Evolutionary conservation across 257 asterid species (phyloP), one percentile per base, ranked within the genome.

Genomic region (Eustoma russellianum): DNA sequence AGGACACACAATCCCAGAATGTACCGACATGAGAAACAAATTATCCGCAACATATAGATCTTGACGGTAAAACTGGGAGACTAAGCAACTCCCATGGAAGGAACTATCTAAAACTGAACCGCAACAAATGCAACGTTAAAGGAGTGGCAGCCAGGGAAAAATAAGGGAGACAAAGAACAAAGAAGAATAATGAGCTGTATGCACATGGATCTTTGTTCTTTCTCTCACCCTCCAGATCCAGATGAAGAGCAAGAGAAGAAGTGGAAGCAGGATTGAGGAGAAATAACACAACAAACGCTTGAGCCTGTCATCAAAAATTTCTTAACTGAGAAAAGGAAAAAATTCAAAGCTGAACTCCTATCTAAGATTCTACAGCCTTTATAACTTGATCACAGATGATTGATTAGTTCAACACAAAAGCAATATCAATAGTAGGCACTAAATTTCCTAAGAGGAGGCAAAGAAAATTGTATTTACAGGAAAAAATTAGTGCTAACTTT

Each of bases 401-500:
- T 24, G 19, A 18, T 46, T 47, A 46, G 43, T 38, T 38, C 43
- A 38, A 7, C 43, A 7, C 12, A 11, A 38, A 38, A 38, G 12
- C 43, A 5, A 2, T 38, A 6, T 38, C 6, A 38, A 38, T 38
- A 7, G 43, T 38, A 38, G 43, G 43, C 9, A 24, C 2, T 2
- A 24, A 2, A 24, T 24, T 24, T 24, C 30, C 43, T 38, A 38
- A 10, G 43, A 38, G 12, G 10, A 7, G 43, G 12, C 12, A 38
- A 7, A 38, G 43, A n/a, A 3, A 38, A 38, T 7, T 38, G 38
- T n/a, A 55, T 24, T 55, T 35, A 46, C 2, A 10, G 12, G 6
- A 7, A 7, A 38, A 11, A 38, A 38, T 51, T 59, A 51, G 57
- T 34, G 65, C 83, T 68, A 76, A 92, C 98, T 92, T 92, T 55